Evolutionary conservation across 768 basidiomycete species (phyloP).

Genomic region (Pholiota conissans): DNA sequence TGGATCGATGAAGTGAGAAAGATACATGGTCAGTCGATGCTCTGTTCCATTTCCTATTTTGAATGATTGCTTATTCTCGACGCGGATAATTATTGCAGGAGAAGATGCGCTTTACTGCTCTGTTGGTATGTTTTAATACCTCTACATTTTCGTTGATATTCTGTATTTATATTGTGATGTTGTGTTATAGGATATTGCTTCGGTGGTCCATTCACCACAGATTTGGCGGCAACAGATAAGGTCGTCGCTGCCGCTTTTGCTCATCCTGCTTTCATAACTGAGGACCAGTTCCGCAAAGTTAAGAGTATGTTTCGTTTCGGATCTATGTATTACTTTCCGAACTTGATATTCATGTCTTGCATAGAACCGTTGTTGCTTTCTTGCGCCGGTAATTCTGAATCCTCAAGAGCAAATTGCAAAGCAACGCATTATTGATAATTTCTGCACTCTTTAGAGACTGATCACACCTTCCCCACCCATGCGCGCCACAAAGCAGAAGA

Average conservation of each 20-base stretch:
- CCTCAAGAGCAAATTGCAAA: background rate
- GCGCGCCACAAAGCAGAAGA: conserved; percentile 56
- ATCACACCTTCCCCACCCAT: conserved; percentile 48
- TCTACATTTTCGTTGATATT: background rate
- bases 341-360: background rate
- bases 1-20: conserved; percentile 6
- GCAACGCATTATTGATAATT: no score
- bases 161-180: background rate
- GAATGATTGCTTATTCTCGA: background rate
- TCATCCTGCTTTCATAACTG: conserved; percentile 50
- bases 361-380: conserved; percentile 52
- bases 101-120: conserved; percentile 2
- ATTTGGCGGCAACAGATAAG: conserved; percentile 41
- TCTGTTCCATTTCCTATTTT: no score
- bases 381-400: conserved; percentile 43
- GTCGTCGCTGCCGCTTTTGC: conserved; percentile 52
- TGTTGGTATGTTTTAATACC: background rate
- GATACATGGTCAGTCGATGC: background rate
- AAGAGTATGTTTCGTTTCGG: conserved; percentile 36
- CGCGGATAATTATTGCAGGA: background rate
- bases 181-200: conserved; percentile 52
- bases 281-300: conserved; percentile 43
- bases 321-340: background rate
- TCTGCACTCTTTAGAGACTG: conserved; percentile 39
- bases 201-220: conserved; percentile 49